phyloP scores from a whole-genome alignment of 345 rosid genomes.

The Hibiscus syriacus region DNA sequence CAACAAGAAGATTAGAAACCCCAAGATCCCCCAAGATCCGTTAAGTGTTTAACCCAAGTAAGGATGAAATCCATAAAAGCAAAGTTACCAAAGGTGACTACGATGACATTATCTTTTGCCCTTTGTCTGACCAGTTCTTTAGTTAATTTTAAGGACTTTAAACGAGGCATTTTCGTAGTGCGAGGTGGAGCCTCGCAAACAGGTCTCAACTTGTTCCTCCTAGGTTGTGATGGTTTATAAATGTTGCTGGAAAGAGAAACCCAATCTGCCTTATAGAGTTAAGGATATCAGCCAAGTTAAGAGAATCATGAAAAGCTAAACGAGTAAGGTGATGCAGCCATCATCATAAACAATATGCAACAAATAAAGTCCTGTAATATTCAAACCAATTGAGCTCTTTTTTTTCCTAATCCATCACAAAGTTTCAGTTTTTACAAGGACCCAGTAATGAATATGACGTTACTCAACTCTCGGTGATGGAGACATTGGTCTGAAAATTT shows the following conservation, averaged over 20 bases:
- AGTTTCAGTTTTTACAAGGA: not conserved
- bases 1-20: constrained; percentile 77
- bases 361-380: not conserved
- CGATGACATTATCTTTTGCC: constrained; percentile 60
- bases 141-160: constrained; percentile 58
- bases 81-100: constrained; percentile 90
- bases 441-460: not conserved
- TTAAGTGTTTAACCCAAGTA: constrained; percentile 91
- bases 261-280: constrained; percentile 26
- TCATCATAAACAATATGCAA: not conserved
- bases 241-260: constrained; percentile 16
- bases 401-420: not conserved
- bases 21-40: constrained; percentile 84
- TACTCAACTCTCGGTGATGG: too few relatives aligned
- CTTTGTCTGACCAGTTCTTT: constrained; percentile 62
- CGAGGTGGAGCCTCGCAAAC: constrained; percentile 71
- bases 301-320: constrained; percentile 5
- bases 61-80: constrained; percentile 97
- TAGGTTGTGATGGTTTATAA: constrained; percentile 31
- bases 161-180: constrained; percentile 69
- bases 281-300: constrained; percentile 4
- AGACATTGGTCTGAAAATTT: too few relatives aligned
- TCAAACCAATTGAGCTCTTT: not conserved
- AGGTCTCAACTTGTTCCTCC: constrained; percentile 26
- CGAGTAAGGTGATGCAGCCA: not conserved